phyloP scores from a whole-genome alignment of 1,139 yeast genomes.

The Wickerhamiella pararugosa region DNA sequence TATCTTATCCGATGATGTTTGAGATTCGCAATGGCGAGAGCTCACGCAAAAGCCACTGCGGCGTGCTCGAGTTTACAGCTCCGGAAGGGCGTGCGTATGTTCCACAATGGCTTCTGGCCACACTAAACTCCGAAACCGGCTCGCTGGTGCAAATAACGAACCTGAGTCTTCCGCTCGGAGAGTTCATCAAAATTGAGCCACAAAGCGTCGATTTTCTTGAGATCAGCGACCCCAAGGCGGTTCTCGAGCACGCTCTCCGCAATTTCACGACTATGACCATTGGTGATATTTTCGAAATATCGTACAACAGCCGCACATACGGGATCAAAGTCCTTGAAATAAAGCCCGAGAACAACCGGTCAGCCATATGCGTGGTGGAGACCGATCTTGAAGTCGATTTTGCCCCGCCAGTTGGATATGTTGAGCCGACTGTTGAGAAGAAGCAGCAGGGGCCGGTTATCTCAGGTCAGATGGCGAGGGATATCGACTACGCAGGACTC shows the following conservation, averaged over 20 bases:
- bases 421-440: conserved; percentile 41
- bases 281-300: conserved; percentile 70
- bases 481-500: conserved; percentile 59
- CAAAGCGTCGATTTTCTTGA: conserved; percentile 88
- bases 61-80: conserved; percentile 91
- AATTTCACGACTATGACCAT: conserved; percentile 81
- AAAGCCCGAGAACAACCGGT: conserved; percentile 52
- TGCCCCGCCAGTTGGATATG: conserved; percentile 98
- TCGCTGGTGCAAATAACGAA: conserved; percentile 52
- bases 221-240: conserved; percentile 92
- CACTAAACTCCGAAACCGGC: conserved; percentile 62
- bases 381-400: conserved; percentile 95
- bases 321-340: conserved; percentile 78
- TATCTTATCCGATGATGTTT: conserved; percentile 92
- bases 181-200: conserved; percentile 86
- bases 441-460: conserved; percentile 19
- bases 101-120: conserved; percentile 95
- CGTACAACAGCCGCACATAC: conserved; percentile 66
- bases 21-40: conserved; percentile 58
- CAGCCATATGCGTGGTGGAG: conserved; percentile 86
- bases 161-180: conserved; percentile 73
- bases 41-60: conserved; percentile 57
- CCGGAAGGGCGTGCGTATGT: conserved; percentile 92
- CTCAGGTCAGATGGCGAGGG: conserved; percentile 11
- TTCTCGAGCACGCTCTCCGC: conserved; percentile 67